phyloP scores from a whole-genome alignment of 2,329 filamentous ascomycete genomes.

The Pyrenophora seminiperda region DNA sequence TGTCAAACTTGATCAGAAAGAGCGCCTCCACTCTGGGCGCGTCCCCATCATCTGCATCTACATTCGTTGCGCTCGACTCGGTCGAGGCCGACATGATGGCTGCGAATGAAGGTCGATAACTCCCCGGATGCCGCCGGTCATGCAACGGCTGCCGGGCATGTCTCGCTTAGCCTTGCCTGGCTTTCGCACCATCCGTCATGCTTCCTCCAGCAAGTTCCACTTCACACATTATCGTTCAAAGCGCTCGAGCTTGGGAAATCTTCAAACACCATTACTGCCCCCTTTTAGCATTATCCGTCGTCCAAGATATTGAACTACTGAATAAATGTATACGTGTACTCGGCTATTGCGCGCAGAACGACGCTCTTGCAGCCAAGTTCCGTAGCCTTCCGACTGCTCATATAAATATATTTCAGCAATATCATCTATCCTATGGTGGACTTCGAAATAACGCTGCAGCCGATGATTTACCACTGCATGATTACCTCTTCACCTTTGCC shows the following conservation, averaged over 20 bases:
- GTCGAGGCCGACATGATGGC: conserved; percentile 19
- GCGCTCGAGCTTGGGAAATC: too few relatives aligned
- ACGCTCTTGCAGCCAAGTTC: conserved; percentile 9
- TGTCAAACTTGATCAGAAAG: conserved; percentile 90
- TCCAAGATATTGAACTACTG: conserved; percentile 11
- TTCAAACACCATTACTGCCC: too few relatives aligned
- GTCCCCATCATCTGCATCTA: conserved; percentile 27
- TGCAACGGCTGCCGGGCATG: conserved; percentile 8
- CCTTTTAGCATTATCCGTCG: neutral
- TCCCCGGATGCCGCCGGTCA: conserved; percentile 3
- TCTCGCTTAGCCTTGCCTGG: conserved; percentile 5
- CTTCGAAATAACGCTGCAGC: neutral
- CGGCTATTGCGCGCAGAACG: conserved; percentile 12
- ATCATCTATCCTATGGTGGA: neutral
- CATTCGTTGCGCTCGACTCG: conserved; percentile 38
- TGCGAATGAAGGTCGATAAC: conserved; percentile 3
- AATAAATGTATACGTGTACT: conserved; percentile 12
- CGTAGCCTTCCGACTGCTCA: conserved; percentile 11
- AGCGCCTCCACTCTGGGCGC: conserved; percentile 64
- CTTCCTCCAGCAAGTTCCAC: too few relatives aligned
- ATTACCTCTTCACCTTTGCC: conserved; percentile 17
- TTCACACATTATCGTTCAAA: too few relatives aligned
- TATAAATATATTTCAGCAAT: conserved; percentile 2
- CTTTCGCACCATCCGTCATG: too few relatives aligned
- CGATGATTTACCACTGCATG: neutral